A percentile compares a stretch with the other conserved stretches of the same genome.
Conservation (phyloP, 805 yeast genomes). For the Wickerhamiella bombiphila region DNA sequence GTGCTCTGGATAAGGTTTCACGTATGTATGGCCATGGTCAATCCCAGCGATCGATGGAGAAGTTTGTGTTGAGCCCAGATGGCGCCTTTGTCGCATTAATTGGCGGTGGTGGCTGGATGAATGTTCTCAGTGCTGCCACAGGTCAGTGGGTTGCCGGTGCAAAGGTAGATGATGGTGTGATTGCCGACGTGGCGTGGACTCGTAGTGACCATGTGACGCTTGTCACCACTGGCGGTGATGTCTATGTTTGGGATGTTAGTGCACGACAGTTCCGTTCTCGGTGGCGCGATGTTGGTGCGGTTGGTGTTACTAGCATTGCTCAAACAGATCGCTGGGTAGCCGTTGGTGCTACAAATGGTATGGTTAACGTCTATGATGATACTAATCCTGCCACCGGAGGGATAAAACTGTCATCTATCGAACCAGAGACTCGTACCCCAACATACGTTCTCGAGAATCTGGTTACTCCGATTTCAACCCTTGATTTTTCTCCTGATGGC, state of each 20-base stretch:
- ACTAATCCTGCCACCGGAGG: conserved; percentile 14
- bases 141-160: conserved; percentile 84
- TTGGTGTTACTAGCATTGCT: conserved; percentile 65
- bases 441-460: conserved; percentile 58
- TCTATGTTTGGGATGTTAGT: conserved; percentile 67
- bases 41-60: conserved; percentile 75
- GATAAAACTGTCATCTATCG: conserved; percentile 20
- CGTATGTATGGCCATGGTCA: conserved; percentile 85
- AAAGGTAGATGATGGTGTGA: conserved; percentile 64
- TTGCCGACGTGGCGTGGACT: conserved; percentile 67
- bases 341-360: conserved; percentile 75
- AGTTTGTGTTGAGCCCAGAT: conserved; percentile 52
- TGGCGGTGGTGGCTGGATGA: conserved; percentile 88
- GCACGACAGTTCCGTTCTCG: conserved; percentile 38
- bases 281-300: conserved; percentile 80
- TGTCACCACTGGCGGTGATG: conserved; percentile 66
- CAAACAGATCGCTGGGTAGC: conserved; percentile 79
- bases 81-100: conserved; percentile 61
- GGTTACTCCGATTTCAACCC: conserved; percentile 60
- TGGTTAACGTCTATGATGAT: conserved; percentile 75
- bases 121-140: conserved; percentile 54
- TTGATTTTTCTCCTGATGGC: conserved; percentile 73
- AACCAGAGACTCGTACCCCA: conserved; percentile 33
- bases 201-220: conserved; percentile 35
- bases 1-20: conserved; percentile 66